Base-by-base conservation (phyloP, 129 eudicot genomes). In the Helianthus tuberosus region DNA sequence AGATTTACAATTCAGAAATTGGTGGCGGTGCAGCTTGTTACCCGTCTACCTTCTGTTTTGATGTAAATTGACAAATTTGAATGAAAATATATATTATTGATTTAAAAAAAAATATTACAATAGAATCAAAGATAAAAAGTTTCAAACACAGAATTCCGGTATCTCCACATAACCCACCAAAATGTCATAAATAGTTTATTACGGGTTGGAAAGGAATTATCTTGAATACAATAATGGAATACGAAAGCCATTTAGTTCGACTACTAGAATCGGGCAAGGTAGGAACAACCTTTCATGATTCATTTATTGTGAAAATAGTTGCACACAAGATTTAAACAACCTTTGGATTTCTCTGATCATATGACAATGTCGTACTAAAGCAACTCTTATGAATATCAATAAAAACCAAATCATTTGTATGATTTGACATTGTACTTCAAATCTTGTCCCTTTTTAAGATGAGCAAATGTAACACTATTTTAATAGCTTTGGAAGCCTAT, bases 221-320 rank as follows among this genome's bases (percentile, higher is more conserved):
- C 16, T 46, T 44, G 20, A 60, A 16, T 17, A 73, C 77, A 48
- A 62, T 29, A 73, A n/a, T 25, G 69, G 48, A 17, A 61, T 46
- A 47, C 6, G 8, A 29, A 70, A 49, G 77, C 13, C 8, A 63
- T 73, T 60, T 63, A 48, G 32, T 32, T 62, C 38, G 63, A 63
- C 13, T 17, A 58, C 7, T 20, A 17, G 25, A 74, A 63, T 63
- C 39, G 23, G 78, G 64, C 64, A 74, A 74, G 60, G 71, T 62
- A 49, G 78, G 52, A 74, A 50, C 78, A 64, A 74, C 61, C 78
- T 74, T 74, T 74, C 78, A 63, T 15, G 63, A 63, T 51, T 17
- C 64, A 74, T 74, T 63, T 74, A 63, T 49, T 49, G 71, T 16
- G 41, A 74, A 63, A 48, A 15, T 50, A 74, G 9, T 58, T 71